Base-by-base conservation (phyloP, 2,329 filamentous ascomycete genomes). In the Stagonosporopsis chrysanthemi region DNA sequence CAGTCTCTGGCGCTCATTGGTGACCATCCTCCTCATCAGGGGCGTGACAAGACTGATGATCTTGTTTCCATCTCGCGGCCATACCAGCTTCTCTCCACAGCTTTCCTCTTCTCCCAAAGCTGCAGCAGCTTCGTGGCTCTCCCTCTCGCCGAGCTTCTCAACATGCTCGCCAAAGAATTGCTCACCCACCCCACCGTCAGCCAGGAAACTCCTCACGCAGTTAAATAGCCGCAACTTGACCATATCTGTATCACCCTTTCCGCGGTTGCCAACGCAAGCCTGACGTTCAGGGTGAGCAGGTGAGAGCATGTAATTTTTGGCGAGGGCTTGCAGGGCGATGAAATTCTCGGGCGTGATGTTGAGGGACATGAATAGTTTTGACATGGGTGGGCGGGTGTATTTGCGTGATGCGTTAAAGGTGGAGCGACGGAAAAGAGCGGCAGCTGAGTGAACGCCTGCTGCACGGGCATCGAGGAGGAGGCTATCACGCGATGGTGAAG, bases 31-130 rank as follows among this genome's bases (percentile, higher is more conserved):
- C 54, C 84, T 73, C 56, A 86, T 74, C 42, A 86, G 69, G 12
- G 83, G 84, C 59, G 83, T 85, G n/a, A 85, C 80, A 22, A 84
- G 72, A n/a, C 80, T 78, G 38, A 86, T 82, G 46, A 86, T 83
- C 58, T 81, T 81, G 53, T 83, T 82, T 46, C 79, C 79, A 61
- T 86, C 83, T 43, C 77, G 75, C 3, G 84, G 84, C 84, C 84
- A 86, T 14, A 82, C 71, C 52, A 83, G 75, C 7, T 78, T 78
- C 39, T 80, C 47, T 65, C 61, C 60, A 1, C 38, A 14, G 63
- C 73, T 59, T 31, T 79, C 77, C 22, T 77, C 73, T 31, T 81
- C 78, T 43, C 80, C 77, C 1, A 76, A 58, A 4, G 71, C 71
- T 45, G 79, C 60, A 23, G 70, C 72, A 52, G 66, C 70, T 14